Evolutionary conservation across 768 basidiomycete genomes (phyloP).

Genomic region (Amanita molliuscula): DNA sequence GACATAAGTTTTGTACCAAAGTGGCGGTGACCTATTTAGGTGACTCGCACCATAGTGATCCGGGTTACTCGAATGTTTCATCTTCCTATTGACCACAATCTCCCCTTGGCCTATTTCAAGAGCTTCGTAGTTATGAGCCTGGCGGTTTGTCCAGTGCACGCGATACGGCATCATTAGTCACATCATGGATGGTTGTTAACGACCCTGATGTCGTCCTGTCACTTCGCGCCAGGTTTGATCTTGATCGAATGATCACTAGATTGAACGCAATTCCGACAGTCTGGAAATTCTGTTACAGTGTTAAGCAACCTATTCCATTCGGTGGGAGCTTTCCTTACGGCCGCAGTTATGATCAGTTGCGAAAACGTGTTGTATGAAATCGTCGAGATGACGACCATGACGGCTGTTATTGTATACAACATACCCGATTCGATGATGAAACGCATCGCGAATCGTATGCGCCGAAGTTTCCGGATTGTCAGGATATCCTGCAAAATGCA

Average conservation of each 20-base stretch:
- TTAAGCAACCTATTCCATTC: neutral
- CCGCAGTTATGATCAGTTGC: neutral
- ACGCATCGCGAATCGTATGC: slow-evolving; percentile 1
- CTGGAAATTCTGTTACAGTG: neutral
- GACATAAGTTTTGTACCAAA: too few relatives aligned
- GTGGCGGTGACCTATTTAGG: too few relatives aligned
- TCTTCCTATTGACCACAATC: neutral
- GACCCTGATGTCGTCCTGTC: neutral
- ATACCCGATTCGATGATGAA: slow-evolving; percentile 4
- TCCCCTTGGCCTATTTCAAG: neutral
- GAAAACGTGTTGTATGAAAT: neutral
- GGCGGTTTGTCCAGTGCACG: neutral
- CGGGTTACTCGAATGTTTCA: too few relatives aligned
- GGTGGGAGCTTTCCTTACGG: neutral
- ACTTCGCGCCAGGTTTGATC: neutral
- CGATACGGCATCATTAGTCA: neutral
- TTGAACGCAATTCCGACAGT: slow-evolving; percentile 1
- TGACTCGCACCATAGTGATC: too few relatives aligned
- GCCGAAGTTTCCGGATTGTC: neutral
- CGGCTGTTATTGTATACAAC: neutral
- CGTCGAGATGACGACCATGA: neutral
- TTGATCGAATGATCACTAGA: neutral
- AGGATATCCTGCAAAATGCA: neutral
- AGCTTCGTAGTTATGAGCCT: neutral
- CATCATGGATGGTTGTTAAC: neutral